A percentile compares a stretch with the other conserved stretches of the same genome.
phyloP scores from a whole-genome alignment of 306 rosid genomes.

The Castanea mollissima region DNA sequence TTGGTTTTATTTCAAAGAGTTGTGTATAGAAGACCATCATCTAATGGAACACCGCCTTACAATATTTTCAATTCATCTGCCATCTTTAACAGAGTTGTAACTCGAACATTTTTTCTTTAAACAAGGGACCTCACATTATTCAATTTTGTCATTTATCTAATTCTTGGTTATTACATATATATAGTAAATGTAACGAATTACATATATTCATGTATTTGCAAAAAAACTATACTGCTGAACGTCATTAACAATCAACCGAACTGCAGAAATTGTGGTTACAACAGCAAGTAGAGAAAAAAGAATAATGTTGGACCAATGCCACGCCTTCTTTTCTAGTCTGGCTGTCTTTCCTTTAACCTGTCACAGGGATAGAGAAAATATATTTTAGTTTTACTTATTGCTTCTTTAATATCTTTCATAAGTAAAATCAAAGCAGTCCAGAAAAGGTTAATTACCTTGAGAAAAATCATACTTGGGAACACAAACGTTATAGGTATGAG shows the following conservation, averaged over 20 bases:
- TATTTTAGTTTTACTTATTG: neutral
- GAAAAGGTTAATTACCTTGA: slow-evolving; percentile 37
- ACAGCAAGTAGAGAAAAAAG: slow-evolving; percentile 37
- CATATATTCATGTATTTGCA: slow-evolving; percentile 39
- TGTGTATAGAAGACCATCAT: no score
- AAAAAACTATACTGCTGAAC: slow-evolving; percentile 40
- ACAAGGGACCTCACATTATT: neutral
- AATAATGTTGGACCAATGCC: slow-evolving; percentile 57
- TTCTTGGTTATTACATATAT: neutral
- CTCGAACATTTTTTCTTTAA: neutral
- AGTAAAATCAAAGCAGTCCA: neutral
- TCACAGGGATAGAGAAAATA: slow-evolving; percentile 4
- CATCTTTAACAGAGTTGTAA: neutral
- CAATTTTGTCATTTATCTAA: neutral
- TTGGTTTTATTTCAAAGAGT: neutral
- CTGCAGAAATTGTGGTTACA: slow-evolving; percentile 48
- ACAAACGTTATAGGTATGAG: slow-evolving; percentile 55
- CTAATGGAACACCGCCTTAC: neutral
- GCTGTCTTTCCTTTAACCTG: slow-evolving; percentile 53
- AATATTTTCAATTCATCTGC: neutral
- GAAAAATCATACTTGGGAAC: slow-evolving; percentile 62
- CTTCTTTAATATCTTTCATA: neutral
- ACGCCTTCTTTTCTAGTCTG: slow-evolving; percentile 39
- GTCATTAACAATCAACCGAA: slow-evolving; percentile 39
- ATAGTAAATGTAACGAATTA: no score